A percentile compares a stretch with the other conserved stretches of the same genome.
Evolutionary conservation across 495 filamentous ascomycete genomes (phyloP).

Genomic region (Usnea hakonensis): DNA sequence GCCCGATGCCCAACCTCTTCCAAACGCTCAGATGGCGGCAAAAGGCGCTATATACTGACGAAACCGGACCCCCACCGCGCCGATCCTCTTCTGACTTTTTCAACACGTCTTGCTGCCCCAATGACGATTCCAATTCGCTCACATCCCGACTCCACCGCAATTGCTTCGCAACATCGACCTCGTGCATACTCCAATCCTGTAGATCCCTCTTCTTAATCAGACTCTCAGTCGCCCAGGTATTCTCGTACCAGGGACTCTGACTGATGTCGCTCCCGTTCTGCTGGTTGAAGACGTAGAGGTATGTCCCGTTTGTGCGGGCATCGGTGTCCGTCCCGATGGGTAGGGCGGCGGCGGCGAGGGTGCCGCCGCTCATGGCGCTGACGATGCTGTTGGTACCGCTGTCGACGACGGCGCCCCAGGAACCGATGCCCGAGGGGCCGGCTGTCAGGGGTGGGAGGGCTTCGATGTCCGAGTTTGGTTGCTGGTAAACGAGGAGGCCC

Average conservation of each 20-base stretch:
- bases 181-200: not conserved
- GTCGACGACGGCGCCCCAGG: not conserved
- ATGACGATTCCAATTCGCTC: not conserved
- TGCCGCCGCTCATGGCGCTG: not conserved
- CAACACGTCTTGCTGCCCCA: not conserved
- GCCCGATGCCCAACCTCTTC: not conserved
- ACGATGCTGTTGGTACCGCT: not conserved
- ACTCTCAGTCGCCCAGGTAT: not conserved
- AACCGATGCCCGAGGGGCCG: not conserved
- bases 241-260: not conserved
- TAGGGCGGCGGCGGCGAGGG: not conserved
- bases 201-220: not conserved
- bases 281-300: not conserved
- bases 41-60: not conserved
- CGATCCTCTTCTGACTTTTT: not conserved
- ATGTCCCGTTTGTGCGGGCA: not conserved
- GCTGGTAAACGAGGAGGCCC: not conserved
- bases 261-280: not conserved
- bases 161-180: not conserved
- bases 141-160: not conserved
- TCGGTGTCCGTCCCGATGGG: not conserved
- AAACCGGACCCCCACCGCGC: not conserved
- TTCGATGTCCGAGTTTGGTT: not conserved
- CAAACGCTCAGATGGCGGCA: not conserved
- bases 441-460: not conserved